Evolutionary conservation across 495 filamentous ascomycete genomes (phyloP).

Genomic region (Achaetomiella virescens): DNA sequence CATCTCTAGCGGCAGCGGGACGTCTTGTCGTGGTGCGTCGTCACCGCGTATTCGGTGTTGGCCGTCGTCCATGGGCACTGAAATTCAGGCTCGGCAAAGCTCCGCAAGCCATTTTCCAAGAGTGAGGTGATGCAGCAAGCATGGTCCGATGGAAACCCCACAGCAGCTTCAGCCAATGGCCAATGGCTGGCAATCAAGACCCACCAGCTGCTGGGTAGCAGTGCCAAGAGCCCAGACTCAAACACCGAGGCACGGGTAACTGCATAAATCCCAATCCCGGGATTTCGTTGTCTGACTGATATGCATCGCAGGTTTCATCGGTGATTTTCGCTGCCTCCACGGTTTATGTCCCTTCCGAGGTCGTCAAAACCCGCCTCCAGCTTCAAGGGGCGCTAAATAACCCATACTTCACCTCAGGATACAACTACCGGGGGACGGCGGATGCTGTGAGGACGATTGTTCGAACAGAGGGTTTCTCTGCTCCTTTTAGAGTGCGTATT

Average conservation of each 20-base stretch:
- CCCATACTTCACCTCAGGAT: conserved; percentile 83
- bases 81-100: not conserved
- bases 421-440: conserved; percentile 86
- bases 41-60: not conserved
- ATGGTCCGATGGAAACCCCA: conserved; percentile 5
- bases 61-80: not conserved
- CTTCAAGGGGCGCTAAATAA: conserved; percentile 96
- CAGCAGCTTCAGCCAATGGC: not conserved
- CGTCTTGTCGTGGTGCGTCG: conserved; percentile 1
- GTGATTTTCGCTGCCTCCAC: conserved; percentile 86
- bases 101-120: conserved; percentile 3
- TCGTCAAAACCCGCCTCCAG: conserved; percentile 90
- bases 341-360: conserved; percentile 93
- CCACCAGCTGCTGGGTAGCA: not conserved
- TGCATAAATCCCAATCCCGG: not conserved
- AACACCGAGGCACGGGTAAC: not conserved
- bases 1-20: conserved; percentile 12
- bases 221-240: not conserved
- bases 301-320: conserved; percentile 63
- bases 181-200: conserved; percentile 1
- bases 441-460: no score
- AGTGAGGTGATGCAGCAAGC: conserved; percentile 8
- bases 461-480: no score
- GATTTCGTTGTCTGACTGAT: conserved; percentile 16
- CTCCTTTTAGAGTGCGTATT: conserved; percentile 10